Evolutionary conservation across 2,329 filamentous ascomycete species (phyloP).

Genomic region (Colletotrichum melonis): DNA sequence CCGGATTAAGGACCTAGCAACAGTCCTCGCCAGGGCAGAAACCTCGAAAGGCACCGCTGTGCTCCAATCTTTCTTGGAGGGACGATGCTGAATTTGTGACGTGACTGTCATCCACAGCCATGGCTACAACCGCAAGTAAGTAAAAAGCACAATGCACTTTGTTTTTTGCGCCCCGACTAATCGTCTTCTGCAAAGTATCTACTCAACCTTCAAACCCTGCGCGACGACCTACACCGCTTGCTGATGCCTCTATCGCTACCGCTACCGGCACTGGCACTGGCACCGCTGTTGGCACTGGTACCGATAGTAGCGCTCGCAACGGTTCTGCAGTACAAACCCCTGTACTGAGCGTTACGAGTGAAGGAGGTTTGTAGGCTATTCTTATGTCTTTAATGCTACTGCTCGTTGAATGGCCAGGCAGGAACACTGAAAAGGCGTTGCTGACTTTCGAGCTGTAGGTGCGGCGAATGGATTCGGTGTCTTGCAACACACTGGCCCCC

Average conservation of each 20-base stretch:
- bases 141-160: not conserved
- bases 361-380: constrained; percentile 16
- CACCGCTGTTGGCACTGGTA: not conserved
- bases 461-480: constrained; percentile 32
- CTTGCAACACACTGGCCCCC: constrained; percentile 38
- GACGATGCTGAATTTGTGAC: not conserved
- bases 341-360: not conserved
- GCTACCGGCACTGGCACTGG: not conserved
- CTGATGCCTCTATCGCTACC: not conserved
- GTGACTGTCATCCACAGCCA: not conserved
- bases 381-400: not conserved
- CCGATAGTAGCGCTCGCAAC: not conserved
- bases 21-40: not conserved
- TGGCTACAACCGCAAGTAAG: constrained; percentile 29
- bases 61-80: not conserved
- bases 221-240: not conserved
- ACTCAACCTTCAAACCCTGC: constrained; percentile 8
- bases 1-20: not conserved
- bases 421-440: not conserved
- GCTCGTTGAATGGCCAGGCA: not conserved
- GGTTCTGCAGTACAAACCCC: not conserved
- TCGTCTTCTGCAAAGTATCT: not conserved
- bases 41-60: not conserved
- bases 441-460: constrained; percentile 11
- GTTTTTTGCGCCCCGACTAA: not conserved